phyloP scores from a whole-genome alignment of 73 alveolate genomes.

The Paramecium sonneborni region DNA sequence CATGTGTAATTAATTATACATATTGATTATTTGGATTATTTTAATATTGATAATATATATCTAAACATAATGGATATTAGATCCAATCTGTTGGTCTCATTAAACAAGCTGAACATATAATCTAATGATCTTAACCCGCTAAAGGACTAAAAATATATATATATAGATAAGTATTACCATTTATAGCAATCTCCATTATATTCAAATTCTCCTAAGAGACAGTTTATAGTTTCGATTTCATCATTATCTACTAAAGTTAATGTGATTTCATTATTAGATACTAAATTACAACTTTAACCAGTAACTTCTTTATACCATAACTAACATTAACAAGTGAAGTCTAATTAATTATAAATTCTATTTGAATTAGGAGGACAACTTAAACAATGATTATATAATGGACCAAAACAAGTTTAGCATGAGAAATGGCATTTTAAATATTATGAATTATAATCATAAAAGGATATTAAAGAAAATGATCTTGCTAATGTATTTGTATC shows the following conservation, averaged over 20 bases:
- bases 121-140: not conserved
- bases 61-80: no score
- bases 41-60: not conserved
- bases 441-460: not conserved
- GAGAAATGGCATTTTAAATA: not conserved
- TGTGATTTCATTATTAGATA: not conserved
- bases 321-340: not conserved
- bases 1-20: not conserved
- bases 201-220: no score
- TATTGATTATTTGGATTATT: not conserved
- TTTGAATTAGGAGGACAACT: not conserved
- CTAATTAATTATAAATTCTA: not conserved
- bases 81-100: no score
- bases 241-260: not conserved
- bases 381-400: not conserved
- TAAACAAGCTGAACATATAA: not conserved
- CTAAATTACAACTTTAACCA: not conserved
- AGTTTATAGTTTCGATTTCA: no score
- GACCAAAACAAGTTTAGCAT: slow-evolving; percentile 20
- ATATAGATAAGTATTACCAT: not conserved
- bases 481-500: not conserved
- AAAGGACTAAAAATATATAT: not conserved
- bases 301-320: not conserved
- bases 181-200: not conserved
- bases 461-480: not conserved